These are phyloP conservation scores for Capsicum pubescens DNA, from an alignment of 257 asterid species.

Conservation along the genomic window DNA sequence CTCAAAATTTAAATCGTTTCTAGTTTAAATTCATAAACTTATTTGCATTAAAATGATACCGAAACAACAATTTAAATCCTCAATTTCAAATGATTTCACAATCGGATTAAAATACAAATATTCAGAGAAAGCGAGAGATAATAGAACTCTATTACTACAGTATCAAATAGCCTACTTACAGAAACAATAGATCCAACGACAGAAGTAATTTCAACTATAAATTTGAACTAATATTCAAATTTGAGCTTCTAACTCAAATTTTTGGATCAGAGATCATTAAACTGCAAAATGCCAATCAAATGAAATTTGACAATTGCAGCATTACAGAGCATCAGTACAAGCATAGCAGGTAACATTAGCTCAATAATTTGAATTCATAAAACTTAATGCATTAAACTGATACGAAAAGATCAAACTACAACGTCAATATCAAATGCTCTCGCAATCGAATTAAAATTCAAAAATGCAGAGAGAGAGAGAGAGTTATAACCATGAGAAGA, in stretches of 20 bases:
- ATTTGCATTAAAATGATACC: background rate
- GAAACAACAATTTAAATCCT: background rate
- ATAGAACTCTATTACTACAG: background rate
- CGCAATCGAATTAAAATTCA: background rate
- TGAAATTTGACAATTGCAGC: background rate
- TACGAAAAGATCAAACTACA: background rate
- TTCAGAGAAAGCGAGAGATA: background rate
- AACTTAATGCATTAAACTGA: background rate
- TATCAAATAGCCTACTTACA: background rate
- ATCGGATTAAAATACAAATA: background rate
- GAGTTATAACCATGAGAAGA: constrained; percentile 70
- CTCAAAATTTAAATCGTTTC: constrained; percentile 9
- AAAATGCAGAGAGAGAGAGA: background rate
- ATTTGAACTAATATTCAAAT: too few relatives aligned
- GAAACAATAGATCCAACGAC: too few relatives aligned
- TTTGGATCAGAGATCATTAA: constrained; percentile 15
- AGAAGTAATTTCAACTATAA: too few relatives aligned
- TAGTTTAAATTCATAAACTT: background rate
- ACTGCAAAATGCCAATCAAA: constrained; percentile 9
- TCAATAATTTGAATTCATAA: constrained; percentile 4
- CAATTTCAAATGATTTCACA: background rate
- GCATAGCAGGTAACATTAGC: background rate
- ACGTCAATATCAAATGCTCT: background rate
- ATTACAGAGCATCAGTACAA: background rate
- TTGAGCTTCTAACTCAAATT: background rate